Evolutionary conservation across 768 basidiomycete genomes (phyloP), one percentile per base, ranked within the genome.

Genomic region (Leucocoprinus leucothites): DNA sequence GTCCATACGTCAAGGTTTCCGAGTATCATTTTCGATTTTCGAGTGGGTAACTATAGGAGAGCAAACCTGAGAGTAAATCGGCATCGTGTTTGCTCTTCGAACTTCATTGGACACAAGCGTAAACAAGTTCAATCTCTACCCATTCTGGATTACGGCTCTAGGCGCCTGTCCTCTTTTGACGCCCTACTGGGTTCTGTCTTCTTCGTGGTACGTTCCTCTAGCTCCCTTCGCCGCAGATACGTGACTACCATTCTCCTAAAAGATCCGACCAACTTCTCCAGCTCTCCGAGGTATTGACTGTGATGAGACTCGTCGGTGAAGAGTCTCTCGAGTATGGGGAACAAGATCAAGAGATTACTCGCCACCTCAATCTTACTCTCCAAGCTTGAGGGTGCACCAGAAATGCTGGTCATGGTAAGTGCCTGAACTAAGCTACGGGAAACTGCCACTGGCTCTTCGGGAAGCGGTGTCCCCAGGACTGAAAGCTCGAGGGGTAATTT

Each of bases 241-340:
- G 38, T 42, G 6, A 51, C n/a, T 19, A 51, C 31, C 6, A 28
- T 28, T 9, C 40, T 19, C 16, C 38, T 43, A 11, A 53, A 45
- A 16, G 43, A 53, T 6, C 21, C 31, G 13, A 53, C 7, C 13
- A 53, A 9, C 26, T 45, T 45, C 16, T 53, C 43, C 31, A 53
- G 11, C 22, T 46, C 52, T 14, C 22, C 35, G 16, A 53, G 11
- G 13, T 35, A 35, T 2, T 9, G 8, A 16, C 25, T 28, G n/a
- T 46, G 24, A 18, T 21, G 4, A 21, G 52, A 26, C n/a, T 9
- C 11, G 19, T 45, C 16, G 9, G 52, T 53, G 4, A 46, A 9
- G 24, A 53, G n/a, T 25, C 43, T 26, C 6, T 46, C 34, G 22
- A 53, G 52, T 24, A 9, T 35, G 18, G 43, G 53, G 51, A 58